Evolutionary conservation across 352 stramenopile species (phyloP).

Genomic region (Phytophthora cryptogea): DNA sequence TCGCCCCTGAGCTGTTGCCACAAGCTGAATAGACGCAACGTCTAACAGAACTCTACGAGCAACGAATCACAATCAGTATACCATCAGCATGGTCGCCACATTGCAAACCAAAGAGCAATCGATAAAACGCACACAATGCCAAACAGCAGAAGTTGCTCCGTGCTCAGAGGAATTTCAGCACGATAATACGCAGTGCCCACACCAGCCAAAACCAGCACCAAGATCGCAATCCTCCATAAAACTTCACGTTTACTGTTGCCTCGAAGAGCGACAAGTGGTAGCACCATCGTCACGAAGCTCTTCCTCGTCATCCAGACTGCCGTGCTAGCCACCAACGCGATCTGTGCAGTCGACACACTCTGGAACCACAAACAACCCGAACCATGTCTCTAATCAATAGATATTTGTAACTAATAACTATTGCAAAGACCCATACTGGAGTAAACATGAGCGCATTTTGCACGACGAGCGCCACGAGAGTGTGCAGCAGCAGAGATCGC

Average conservation of each 20-base stretch:
- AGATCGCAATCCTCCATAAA: conserved; percentile 9
- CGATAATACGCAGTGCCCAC: conserved; percentile 13
- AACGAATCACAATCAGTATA: background rate
- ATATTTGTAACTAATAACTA: background rate
- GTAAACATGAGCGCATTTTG: conserved; percentile 52
- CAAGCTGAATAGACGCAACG: conserved; percentile 19
- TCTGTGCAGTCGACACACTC: conserved; percentile 35
- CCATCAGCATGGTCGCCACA: background rate
- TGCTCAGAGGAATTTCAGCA: conserved; percentile 3
- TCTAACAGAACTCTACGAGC: conserved; percentile 36
- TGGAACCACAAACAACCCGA: conserved; percentile 9
- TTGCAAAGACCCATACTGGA: conserved; percentile 28
- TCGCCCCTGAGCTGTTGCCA: conserved; percentile 11
- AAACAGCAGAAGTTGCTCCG: conserved; percentile 22
- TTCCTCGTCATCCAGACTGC: conserved; percentile 49
- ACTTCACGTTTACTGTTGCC: conserved; percentile 4
- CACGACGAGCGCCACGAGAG: conserved; percentile 33
- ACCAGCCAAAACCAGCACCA: background rate
- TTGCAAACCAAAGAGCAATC: background rate
- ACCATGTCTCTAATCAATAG: background rate
- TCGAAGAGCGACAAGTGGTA: conserved; percentile 15
- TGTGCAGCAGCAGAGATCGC: conserved; percentile 41
- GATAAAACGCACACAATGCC: conserved; percentile 21
- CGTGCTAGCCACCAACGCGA: conserved; percentile 30
- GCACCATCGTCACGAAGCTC: conserved; percentile 22